Evolutionary conservation across 2,329 filamentous ascomycete species (phyloP).

Genomic region (Fusarium staphyleae): DNA sequence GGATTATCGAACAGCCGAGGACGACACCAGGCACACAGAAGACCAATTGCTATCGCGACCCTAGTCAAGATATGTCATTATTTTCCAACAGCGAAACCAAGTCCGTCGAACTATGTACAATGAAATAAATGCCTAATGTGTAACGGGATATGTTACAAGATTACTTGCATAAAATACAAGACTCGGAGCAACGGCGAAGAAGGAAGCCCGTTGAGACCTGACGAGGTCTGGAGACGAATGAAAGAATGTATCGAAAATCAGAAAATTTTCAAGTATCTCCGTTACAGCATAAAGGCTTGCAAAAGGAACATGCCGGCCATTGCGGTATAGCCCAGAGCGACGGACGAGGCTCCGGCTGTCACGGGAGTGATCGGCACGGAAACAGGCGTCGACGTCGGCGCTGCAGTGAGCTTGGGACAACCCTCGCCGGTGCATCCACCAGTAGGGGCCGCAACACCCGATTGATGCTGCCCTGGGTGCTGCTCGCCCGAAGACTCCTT

Average conservation of each 20-base stretch:
- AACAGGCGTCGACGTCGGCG: conserved; percentile 13
- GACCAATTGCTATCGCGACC: not conserved
- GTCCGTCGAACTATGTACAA: not conserved
- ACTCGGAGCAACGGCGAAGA: no score
- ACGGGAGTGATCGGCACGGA: conserved; percentile 46
- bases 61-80: not conserved
- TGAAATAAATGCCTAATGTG: not conserved
- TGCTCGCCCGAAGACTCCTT: conserved; percentile 13
- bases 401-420: conserved; percentile 23
- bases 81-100: not conserved
- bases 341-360: conserved; percentile 55
- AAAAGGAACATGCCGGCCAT: conserved; percentile 39
- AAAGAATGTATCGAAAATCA: not conserved
- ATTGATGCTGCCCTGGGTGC: not conserved
- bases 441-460: conserved; percentile 34
- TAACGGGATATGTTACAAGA: not conserved
- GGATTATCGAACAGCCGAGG: not conserved
- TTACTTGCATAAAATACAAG: no score
- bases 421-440: conserved; percentile 39
- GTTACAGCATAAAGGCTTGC: conserved; percentile 43
- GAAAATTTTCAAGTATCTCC: not conserved
- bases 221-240: conserved; percentile 7
- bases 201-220: conserved; percentile 6
- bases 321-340: conserved; percentile 39
- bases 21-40: not conserved